phyloP scores from a whole-genome alignment of 208 protist genomes.

The Trypanosoma melophagium region DNA sequence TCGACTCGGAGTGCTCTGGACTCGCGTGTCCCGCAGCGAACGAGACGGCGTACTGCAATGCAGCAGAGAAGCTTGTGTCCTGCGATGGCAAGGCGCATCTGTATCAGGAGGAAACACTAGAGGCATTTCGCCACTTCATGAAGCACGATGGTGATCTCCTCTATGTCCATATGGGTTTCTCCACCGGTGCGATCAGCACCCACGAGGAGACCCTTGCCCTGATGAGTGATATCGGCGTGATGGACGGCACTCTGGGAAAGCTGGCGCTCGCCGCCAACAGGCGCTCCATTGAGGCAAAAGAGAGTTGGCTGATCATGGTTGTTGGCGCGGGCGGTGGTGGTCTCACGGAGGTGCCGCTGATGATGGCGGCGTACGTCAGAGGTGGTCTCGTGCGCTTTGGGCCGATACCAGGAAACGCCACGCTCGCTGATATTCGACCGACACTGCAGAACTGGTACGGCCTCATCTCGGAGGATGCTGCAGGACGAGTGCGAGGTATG shows the following conservation, averaged over 20 bases:
- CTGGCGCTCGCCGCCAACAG: conserved; percentile 43
- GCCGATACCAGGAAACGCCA: conserved; percentile 22
- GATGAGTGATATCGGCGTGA: conserved; percentile 64
- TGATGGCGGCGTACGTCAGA: conserved; percentile 54
- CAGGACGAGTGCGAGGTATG: conserved; percentile 43
- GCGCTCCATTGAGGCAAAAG: conserved; percentile 36
- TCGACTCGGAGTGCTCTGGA: conserved; percentile 63
- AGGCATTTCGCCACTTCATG: conserved; percentile 37
- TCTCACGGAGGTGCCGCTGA: conserved; percentile 39
- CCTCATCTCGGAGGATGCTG: neutral
- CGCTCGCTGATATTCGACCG: conserved; percentile 38
- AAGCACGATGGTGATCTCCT: conserved; percentile 46
- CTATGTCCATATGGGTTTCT: conserved; percentile 51
- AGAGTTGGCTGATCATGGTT: conserved; percentile 77
- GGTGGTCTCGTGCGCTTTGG: conserved; percentile 58
- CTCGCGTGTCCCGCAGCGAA: conserved; percentile 27
- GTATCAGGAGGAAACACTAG: conserved; percentile 47
- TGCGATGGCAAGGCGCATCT: conserved; percentile 49
- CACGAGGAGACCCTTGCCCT: conserved; percentile 24
- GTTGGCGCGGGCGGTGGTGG: conserved; percentile 44
- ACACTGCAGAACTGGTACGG: conserved; percentile 71
- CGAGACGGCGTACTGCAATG: conserved; percentile 52
- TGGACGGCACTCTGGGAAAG: conserved; percentile 61
- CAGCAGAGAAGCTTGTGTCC: conserved; percentile 53
- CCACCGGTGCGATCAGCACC: conserved; percentile 8